Evolutionary conservation across 257 asterid genomes (phyloP), one percentile per base, ranked within the genome.

Genomic region (Marsdenia floribunda): DNA sequence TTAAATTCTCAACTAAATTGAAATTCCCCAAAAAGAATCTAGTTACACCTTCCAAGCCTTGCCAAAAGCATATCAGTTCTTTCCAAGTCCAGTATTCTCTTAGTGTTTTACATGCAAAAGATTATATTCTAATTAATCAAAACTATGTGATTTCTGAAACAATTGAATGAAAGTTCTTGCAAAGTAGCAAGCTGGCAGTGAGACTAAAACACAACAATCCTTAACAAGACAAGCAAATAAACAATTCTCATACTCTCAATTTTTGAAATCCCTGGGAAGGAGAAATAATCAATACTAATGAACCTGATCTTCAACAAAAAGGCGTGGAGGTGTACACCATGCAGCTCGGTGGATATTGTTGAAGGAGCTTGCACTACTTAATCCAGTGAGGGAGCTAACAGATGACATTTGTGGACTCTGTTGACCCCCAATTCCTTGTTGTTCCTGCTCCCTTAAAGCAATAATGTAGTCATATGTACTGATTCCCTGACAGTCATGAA

Each of bases 271-370:
- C 4, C 6, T 37, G n/a, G 1, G 49, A 50, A 14, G 3, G 52
- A 40, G 71, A 40, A 66, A 38, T 38, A 70, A 70, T 16, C 33
- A 55, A 29, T 1, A 18, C 12, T 38, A 57, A 33, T 29, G 9
- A 59, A 95, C 99, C 99, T 92, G 99, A 81, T 95, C 99, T 82
- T 95, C 99, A 46, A 95, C 88, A 80, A 95, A 92, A 14, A 92
- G 93, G 22, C 97, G 96, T 0, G 98, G 99, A 5, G 99, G 99
- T 0, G 99, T 95, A 82, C 99, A 95, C 96, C 97, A 92, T 0
- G 99, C 97, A 8, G 96, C 99, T 70, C 97, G 86, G 55, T 90
- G 92, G 85, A 90, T 91, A 38, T 90, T 83, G 73, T 90, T 93
- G 80, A 91, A 90, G 77, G 99, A 95, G 86, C 98, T 95, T 57